Conservation (phyloP, 257 asterid species). For the Plantago elongata region DNA sequence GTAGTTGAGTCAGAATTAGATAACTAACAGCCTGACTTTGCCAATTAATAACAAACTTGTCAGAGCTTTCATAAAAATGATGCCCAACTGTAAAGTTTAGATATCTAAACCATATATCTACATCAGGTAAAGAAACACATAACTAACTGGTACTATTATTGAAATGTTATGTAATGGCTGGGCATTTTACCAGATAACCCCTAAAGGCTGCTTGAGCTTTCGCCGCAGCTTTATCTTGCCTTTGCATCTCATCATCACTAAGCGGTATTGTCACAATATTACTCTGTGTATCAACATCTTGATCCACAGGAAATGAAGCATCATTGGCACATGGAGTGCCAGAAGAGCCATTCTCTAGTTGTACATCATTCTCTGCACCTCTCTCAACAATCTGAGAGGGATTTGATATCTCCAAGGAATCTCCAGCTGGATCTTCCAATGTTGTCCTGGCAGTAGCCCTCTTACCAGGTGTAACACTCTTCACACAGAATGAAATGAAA, state of each 20-base stretch:
- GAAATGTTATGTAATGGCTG: slow-evolving; percentile 9
- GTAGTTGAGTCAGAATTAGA: too few relatives aligned
- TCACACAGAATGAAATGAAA: slow-evolving; percentile 20
- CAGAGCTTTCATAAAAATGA: too few relatives aligned
- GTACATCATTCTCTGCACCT: slow-evolving; percentile 30
- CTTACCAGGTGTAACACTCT: slow-evolving; percentile 47
- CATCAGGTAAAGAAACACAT: too few relatives aligned
- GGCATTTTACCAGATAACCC: slow-evolving; percentile 67
- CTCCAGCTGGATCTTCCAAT: slow-evolving; percentile 34
- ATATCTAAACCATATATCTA: too few relatives aligned
- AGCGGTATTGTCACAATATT: slow-evolving; percentile 19
- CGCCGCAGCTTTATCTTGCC: slow-evolving; percentile 63
- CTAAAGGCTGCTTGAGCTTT: slow-evolving; percentile 77
- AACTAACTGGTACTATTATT: slow-evolving; percentile 6
- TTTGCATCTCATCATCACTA: slow-evolving; percentile 41
- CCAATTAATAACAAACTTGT: too few relatives aligned
- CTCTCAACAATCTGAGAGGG: slow-evolving; percentile 35
- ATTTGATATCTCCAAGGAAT: slow-evolving; percentile 42
- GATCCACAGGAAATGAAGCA: slow-evolving; percentile 35
- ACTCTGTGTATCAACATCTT: slow-evolving; percentile 32
- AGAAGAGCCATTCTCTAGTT: slow-evolving; percentile 38
- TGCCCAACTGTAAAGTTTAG: too few relatives aligned
- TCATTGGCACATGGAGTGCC: slow-evolving; percentile 34
- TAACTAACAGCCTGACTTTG: too few relatives aligned
- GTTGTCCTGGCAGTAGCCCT: slow-evolving; percentile 30